These are phyloP conservation scores for Globisporangium yorkense DNA, from an alignment of 352 stramenopile species.

Conservation along the genomic window DNA sequence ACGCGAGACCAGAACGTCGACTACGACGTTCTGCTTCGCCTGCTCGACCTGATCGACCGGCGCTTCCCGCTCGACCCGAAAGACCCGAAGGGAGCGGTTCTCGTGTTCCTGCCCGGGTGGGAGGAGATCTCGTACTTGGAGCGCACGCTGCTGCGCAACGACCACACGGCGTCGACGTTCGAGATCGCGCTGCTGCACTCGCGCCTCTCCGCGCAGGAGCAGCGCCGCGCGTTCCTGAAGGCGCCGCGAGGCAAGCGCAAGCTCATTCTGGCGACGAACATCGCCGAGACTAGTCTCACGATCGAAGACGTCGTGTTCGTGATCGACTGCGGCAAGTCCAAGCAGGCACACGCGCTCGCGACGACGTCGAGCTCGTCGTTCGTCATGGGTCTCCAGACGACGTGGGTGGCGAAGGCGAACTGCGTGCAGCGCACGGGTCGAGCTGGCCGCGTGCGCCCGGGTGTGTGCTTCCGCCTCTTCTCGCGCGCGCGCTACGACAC, in stretches of 20 bases:
- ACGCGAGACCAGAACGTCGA: conserved; percentile 62
- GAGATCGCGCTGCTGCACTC: conserved; percentile 74
- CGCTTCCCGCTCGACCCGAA: conserved; percentile 40
- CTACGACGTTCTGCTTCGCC: conserved; percentile 56
- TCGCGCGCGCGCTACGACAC: conserved; percentile 56
- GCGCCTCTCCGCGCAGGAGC: conserved; percentile 59
- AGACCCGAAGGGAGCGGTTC: conserved; percentile 56
- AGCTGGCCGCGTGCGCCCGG: conserved; percentile 90
- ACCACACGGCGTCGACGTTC: conserved; percentile 41
- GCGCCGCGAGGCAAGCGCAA: conserved; percentile 61
- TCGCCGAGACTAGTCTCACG: conserved; percentile 95
- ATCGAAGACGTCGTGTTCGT: conserved; percentile 94
- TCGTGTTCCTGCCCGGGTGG: conserved; percentile 82
- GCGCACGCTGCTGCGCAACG: conserved; percentile 46
- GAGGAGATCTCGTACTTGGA: conserved; percentile 83
- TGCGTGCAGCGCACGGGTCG: conserved; percentile 89
- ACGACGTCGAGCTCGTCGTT: conserved; percentile 73
- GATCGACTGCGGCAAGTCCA: conserved; percentile 81
- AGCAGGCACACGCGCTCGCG: conserved; percentile 62
- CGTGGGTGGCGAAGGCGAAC: conserved; percentile 80
- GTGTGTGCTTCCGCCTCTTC: conserved; percentile 90
- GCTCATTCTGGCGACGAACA: conserved; percentile 92
- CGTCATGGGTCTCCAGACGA: conserved; percentile 87
- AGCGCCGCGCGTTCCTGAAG: conserved; percentile 62
- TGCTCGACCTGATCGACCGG: conserved; percentile 56